phyloP scores from a whole-genome alignment of 208 protist genomes.

The Leishmania amazonensis region DNA sequence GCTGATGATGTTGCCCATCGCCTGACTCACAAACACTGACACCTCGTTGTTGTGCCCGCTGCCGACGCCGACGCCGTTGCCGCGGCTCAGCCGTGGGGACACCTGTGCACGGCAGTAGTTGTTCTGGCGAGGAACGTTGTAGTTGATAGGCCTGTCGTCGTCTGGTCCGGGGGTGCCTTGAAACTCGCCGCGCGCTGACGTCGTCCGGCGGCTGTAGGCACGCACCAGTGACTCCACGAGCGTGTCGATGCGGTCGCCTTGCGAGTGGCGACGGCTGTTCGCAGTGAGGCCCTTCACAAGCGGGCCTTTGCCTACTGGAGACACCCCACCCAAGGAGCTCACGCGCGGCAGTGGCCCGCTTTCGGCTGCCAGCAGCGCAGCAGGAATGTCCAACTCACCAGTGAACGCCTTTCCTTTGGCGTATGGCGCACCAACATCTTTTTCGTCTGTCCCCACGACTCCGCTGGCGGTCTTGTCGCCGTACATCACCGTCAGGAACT shows the following conservation, averaged over 20 bases:
- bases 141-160: slow-evolving; percentile 25
- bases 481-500: slow-evolving; percentile 53
- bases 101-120: slow-evolving; percentile 22
- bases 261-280: slow-evolving; percentile 16
- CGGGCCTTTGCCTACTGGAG: slow-evolving; percentile 6
- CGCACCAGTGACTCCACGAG: slow-evolving; percentile 37
- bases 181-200: slow-evolving; percentile 15
- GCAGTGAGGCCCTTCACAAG: slow-evolving; percentile 27
- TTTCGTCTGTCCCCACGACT: background rate
- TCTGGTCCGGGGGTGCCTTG: slow-evolving; percentile 14
- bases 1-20: slow-evolving; percentile 43
- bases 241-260: slow-evolving; percentile 38
- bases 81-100: slow-evolving; percentile 15
- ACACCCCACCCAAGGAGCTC: background rate
- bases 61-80: background rate
- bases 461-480: slow-evolving; percentile 12
- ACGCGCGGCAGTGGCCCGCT: background rate
- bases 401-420: background rate
- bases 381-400: background rate
- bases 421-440: background rate
- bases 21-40: slow-evolving; percentile 42
- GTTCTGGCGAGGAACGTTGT: slow-evolving; percentile 10
- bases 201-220: slow-evolving; percentile 32
- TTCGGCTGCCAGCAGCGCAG: background rate
- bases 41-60: slow-evolving; percentile 28